phyloP scores from a whole-genome alignment of 768 basidiomycete genomes.

The Crepidotus variabilis region DNA sequence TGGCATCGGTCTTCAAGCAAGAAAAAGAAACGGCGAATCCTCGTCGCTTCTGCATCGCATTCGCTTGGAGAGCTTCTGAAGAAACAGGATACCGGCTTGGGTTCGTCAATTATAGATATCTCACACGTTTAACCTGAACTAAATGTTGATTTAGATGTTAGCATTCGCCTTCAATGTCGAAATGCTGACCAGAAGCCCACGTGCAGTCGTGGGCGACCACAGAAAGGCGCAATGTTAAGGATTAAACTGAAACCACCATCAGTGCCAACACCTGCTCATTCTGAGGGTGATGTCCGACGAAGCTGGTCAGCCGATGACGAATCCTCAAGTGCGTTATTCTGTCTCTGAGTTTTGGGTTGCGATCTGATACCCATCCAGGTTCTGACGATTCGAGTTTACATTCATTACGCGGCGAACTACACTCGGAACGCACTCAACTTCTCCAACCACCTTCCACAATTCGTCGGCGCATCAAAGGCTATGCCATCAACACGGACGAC shows the following conservation, averaged over 20 bases:
- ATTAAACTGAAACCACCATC: constrained; percentile 24
- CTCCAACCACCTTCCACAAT: constrained; percentile 18
- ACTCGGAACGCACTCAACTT: not conserved
- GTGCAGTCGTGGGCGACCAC: constrained; percentile 35
- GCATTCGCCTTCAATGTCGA: constrained; percentile 44
- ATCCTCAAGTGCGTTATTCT: constrained; percentile 1
- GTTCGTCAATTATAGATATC: constrained; percentile 27
- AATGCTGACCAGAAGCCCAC: constrained; percentile 23
- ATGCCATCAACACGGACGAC: constrained; percentile 40
- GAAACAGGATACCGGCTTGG: constrained; percentile 40
- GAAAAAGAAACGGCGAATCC: constrained; percentile 55
- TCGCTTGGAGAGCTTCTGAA: constrained; percentile 51
- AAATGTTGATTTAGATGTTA: constrained; percentile 25
- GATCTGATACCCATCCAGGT: not conserved
- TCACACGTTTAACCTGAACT: not conserved
- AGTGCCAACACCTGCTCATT: not conserved
- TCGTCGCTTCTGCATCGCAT: constrained; percentile 50
- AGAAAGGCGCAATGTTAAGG: constrained; percentile 33
- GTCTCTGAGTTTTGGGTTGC: not conserved
- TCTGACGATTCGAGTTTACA: constrained; percentile 6
- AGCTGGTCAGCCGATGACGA: constrained; percentile 1
- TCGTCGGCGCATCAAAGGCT: constrained; percentile 33
- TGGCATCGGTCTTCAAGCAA: constrained; percentile 60
- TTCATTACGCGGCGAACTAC: not conserved
- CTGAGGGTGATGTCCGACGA: not conserved